Evolutionary conservation across 176 grass and related monocot genomes (phyloP), one percentile per base, ranked within the genome.

Genomic region (Tillandsia leiboldiana): DNA sequence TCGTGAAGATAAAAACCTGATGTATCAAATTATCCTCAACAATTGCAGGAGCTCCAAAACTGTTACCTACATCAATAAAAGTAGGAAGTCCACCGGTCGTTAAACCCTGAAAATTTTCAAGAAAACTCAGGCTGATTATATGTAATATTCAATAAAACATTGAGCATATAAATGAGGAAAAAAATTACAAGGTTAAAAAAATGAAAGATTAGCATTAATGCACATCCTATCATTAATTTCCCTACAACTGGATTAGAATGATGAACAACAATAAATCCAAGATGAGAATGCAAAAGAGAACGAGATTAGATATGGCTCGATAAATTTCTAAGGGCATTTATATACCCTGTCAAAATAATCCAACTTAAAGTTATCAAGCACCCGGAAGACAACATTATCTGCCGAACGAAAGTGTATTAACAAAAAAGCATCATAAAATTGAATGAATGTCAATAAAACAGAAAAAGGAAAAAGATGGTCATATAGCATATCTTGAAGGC

Each of bases 41-140:
- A 51, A 97, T 97, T 74, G 93, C 88, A 50, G 89, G 89, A 73
- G 93, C 89, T 53, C 89, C 93, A 73, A 97, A 97, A 74, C 89
- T 97, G 72, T 92, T 92, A 48, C 89, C 93, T 9, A 97, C 89
- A 72, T 97, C 93, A 49, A 97, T 92, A 81, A 97, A 97, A 65
- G 93, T 97, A 66, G 93, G 93, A 50, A 97, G 93, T 54, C 88
- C 93, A 73, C 93, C 93, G 1, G 93, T 97, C 10, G 86, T 92
- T 64, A 97, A 68, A 51, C 85, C 89, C 92, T 96, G 70, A 77
- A 56, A 62, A 73, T 48, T 63, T 49, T 63, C 58, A 48, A 63
- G 11, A 48, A 52, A 70, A 18, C 42, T 17, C 7, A 61, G 26
- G 28, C 5, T 17, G 49, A 2, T 23, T 59, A 58, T 24, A 22